Percentiles rank a stretch among this genome's conserved stretches.
These are phyloP conservation scores for Ceratonia siliqua DNA, from an alignment of 306 rosid species.

Conservation along the genomic window DNA sequence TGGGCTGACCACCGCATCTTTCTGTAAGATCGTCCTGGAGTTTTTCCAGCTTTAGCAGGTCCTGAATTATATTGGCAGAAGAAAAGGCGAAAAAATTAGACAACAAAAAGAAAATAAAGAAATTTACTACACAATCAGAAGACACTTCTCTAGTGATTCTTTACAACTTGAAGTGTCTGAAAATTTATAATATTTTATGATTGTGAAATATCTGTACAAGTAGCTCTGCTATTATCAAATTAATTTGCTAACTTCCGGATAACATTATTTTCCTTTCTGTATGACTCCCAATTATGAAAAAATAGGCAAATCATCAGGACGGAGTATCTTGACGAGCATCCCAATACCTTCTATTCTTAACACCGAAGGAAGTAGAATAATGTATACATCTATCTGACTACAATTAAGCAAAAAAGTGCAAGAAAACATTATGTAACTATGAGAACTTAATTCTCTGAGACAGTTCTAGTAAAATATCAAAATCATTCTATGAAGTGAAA, in stretches of 20 bases:
- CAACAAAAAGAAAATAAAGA: conserved; percentile 12
- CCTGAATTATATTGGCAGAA: conserved; percentile 53
- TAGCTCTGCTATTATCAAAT: conserved; percentile 11
- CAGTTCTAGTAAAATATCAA: background rate
- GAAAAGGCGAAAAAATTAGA: conserved; percentile 39
- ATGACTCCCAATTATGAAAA: conserved; percentile 8
- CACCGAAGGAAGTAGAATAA: background rate
- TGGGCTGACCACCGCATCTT: conserved; percentile 75
- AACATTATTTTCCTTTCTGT: background rate
- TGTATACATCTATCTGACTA: background rate
- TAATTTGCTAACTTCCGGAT: conserved; percentile 7
- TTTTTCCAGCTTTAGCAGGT: conserved; percentile 78
- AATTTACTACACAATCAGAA: conserved; percentile 11
- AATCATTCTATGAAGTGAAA: background rate
- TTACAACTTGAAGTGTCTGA: background rate
- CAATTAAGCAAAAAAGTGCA: background rate
- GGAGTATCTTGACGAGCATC: conserved; percentile 25
- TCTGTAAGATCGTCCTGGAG: conserved; percentile 73
- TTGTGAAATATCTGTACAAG: conserved; percentile 3
- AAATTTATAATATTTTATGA: background rate
- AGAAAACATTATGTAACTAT: background rate
- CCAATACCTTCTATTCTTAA: background rate
- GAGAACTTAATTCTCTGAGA: conserved; percentile 6
- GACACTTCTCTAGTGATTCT: background rate
- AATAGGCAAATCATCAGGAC: conserved; percentile 22